Conservation (phyloP, 208 protist genomes). For the Trypanosoma lewisi region DNA sequence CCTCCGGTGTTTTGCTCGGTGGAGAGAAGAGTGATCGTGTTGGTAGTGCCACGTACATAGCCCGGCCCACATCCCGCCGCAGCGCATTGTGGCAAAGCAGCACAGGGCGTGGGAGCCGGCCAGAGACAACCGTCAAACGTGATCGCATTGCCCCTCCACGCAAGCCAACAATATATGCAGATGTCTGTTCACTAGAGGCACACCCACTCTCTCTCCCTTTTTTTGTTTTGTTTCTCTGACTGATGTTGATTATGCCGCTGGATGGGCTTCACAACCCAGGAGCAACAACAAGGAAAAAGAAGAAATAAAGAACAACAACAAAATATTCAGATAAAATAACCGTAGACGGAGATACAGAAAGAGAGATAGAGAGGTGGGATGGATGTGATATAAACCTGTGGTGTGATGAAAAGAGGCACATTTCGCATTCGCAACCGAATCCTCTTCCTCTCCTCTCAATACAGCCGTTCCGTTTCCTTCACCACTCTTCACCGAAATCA, state of each 20-base stretch:
- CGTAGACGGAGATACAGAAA: too few species aligned
- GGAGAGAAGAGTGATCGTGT: background rate
- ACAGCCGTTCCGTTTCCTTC: too few species aligned
- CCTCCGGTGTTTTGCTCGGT: background rate
- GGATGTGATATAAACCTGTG: too few species aligned
- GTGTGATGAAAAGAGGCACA: too few species aligned
- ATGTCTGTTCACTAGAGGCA: too few species aligned
- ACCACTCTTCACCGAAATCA: too few species aligned
- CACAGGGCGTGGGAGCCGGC: background rate
- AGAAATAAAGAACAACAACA: slow-evolving; percentile 2
- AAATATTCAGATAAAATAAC: background rate
- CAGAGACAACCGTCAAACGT: background rate
- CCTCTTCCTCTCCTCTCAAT: too few species aligned
- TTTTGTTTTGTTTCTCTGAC: background rate
- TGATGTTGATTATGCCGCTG: too few species aligned
- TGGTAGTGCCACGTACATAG: background rate
- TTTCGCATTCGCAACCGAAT: too few species aligned
- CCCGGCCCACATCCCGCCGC: background rate
- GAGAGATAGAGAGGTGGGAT: too few species aligned
- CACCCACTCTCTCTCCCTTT: background rate
- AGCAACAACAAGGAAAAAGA: slow-evolving; percentile 18
- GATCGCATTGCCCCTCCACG: background rate
- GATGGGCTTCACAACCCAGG: background rate
- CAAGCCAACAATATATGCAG: too few species aligned
- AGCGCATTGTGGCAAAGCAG: background rate